Percentiles rank a stretch among this genome's conserved stretches.
Conservation (phyloP, 2,329 filamentous ascomycete genomes). For the Colletotrichum ledebouriae region DNA sequence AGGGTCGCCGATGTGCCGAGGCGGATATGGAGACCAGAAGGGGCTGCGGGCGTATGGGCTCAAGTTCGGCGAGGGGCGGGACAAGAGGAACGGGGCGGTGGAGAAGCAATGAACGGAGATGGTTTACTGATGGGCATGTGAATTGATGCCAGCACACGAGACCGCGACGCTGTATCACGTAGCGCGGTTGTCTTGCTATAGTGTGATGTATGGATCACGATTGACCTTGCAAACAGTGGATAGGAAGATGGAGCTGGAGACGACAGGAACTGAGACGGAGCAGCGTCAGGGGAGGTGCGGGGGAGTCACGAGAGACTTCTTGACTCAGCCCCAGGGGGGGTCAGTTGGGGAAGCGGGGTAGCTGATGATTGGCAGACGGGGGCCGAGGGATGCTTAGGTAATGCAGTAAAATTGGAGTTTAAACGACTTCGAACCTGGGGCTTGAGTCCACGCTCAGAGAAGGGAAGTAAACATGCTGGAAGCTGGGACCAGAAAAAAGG, state of each 20-base stretch:
- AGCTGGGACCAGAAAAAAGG: too few relatives aligned
- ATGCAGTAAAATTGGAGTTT: constrained; percentile 32
- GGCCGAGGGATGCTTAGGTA: constrained; percentile 13
- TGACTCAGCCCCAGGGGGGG: not conserved
- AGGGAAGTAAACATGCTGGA: too few relatives aligned
- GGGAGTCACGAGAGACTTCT: constrained; percentile 35
- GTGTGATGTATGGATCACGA: constrained; percentile 15
- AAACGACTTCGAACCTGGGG: constrained; percentile 19
- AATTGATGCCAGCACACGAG: constrained; percentile 3
- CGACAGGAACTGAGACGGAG: constrained; percentile 36
- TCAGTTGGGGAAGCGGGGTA: constrained; percentile 32
- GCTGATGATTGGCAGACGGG: constrained; percentile 9
- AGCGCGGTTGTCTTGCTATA: constrained; percentile 1
- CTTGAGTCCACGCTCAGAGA: too few relatives aligned
- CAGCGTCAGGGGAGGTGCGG: constrained; percentile 40
- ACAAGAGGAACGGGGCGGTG: constrained; percentile 22
- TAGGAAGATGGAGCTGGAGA: not conserved
- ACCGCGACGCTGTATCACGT: not conserved
- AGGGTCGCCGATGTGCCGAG: constrained; percentile 25
- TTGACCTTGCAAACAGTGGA: not conserved
- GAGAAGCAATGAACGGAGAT: constrained; percentile 27
- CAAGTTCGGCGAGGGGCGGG: constrained; percentile 17
- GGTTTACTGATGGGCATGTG: constrained; percentile 21
- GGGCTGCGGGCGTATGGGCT: constrained; percentile 15
- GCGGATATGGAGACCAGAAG: constrained; percentile 18